Base-by-base conservation (phyloP, 202 grass and related monocot species). In the Digitaria exilis region DNA sequence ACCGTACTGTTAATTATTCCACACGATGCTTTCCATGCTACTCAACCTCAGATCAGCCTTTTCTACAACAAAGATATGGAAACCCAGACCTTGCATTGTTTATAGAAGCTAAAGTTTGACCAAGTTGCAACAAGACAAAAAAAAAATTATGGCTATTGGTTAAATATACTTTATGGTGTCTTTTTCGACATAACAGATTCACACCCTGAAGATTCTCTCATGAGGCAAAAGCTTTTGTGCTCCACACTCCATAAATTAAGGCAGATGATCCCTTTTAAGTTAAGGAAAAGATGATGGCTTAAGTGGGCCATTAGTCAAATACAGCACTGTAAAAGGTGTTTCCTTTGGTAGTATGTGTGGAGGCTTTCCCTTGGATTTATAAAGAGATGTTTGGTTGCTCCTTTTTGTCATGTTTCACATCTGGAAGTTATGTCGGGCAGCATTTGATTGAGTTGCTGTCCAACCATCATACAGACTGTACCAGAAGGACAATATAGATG, bases 241-340 rank as follows among this genome's bases (percentile, higher is more conserved):
- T 83, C 66, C 66, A 84, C 56, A 72, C 37, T 84, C 83, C 84
- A 69, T 75, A 79, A 83, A 79, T 90, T 73, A 89, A 75, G 81
- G 87, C 57, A 75, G 69, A 78, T 43, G 50, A 73, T 37, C 50
- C 37, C 72, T 78, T 89, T 86, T 89, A 62, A n/a, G 60, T 46
- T 80, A 74, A 83, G 69, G 60, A 17, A 80, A 78, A 15, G 39
- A 89, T 73, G 74, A 86, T 83, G 73, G 72, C 35, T 31, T 86
- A 90, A 80, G 74, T 79, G 78, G 19, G 55, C 28, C 75, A 91
- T 83, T 92, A 92, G 88, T 95, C 93, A 95, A 95, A 90, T 88
- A 77, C 46, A 52, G 24, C 71, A 64, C 75, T 92, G 78, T 81
- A 84, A 82, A 89, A 80, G 65, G 75, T 28, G 50, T 17, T 74